Base-by-base conservation (phyloP, 208 protist genomes). In the Herpetomonas tarakana region DNA sequence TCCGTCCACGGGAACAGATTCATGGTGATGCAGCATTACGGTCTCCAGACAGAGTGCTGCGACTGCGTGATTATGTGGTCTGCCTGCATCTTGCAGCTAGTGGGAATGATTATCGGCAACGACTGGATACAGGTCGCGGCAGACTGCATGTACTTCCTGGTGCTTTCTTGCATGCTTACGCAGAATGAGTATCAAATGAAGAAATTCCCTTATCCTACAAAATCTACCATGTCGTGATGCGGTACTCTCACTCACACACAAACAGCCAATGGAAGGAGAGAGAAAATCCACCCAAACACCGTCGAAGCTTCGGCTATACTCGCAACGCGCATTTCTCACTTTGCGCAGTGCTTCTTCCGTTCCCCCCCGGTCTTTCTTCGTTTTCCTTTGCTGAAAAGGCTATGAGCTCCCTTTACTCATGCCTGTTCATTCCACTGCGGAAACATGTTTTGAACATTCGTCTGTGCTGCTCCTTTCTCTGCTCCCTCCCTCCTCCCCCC, bases 21-120 rank as follows among this genome's bases (percentile, higher is more conserved):
- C 53, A 81, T 86, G 78, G 46, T 86, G 30, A 68, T 78, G 63
- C 65, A 78, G 35, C 69, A 76, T 41, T 86, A 86, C 49, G 58
- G 68, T 39, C 63, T 86, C 4, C 14, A 75, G 46, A 78, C 74
- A 39, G 69, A 73, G 29, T 78, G 74, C 47, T 86, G 74, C 68
- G 78, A 86, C 51, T 49, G 55, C 0, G 45, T 54, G 26, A 50
- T 86, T 27, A 74, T 79, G 31, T 77, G 62, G 41, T 52, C 19
- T 47, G 51, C 61, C 16, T 81, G 67, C 46, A 56, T 86, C 14
- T 14, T 41, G 6, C 35, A 41, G 35, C 6, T 41, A 18, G 14
- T 41, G 6, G 35, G 35, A 14, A 14, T 14, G 35, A 41, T 41
- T 41, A 6, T 41, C 14, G 35, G 35, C 9, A 19, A 19, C n/a